Conservation (phyloP, 2,329 filamentous ascomycete species). For the Leptographium wingfieldii region DNA sequence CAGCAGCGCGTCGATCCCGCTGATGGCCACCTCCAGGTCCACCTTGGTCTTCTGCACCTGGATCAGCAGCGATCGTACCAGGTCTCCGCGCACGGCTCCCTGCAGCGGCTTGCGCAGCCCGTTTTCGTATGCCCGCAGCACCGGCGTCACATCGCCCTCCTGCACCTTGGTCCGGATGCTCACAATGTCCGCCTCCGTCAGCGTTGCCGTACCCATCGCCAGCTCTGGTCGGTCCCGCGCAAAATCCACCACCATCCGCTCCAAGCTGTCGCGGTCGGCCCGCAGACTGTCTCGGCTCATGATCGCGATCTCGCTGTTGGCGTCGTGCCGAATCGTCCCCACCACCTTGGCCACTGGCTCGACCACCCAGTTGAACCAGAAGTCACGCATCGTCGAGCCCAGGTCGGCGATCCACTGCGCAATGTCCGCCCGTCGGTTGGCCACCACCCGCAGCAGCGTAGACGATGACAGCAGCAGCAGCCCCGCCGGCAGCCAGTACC, state of each 20-base stretch:
- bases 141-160: conserved; percentile 86
- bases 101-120: conserved; percentile 72
- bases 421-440: conserved; percentile 65
- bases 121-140: conserved; percentile 81
- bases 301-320: conserved; percentile 85
- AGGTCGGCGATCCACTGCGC: conserved; percentile 67
- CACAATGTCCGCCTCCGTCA: conserved; percentile 58
- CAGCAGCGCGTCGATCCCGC: conserved; percentile 84
- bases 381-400: conserved; percentile 69
- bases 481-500: conserved; percentile 78
- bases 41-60: conserved; percentile 99
- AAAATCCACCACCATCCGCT: conserved; percentile 98
- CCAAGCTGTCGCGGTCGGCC: conserved; percentile 80
- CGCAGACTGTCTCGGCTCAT: conserved; percentile 89
- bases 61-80: conserved; percentile 82
- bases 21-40: conserved; percentile 90
- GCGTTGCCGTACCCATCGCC: conserved; percentile 31
- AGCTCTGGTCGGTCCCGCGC: conserved; percentile 66
- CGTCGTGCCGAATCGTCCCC: conserved; percentile 84
- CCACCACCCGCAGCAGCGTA: conserved; percentile 68
- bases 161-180: conserved; percentile 68
- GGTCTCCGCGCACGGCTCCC: conserved; percentile 72
- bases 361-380: conserved; percentile 94
- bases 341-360: conserved; percentile 74
- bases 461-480: conserved; percentile 68